Evolutionary conservation across 495 filamentous ascomycete genomes (phyloP), one percentile per base, ranked within the genome.

Genomic region (Echria macrotheca): DNA sequence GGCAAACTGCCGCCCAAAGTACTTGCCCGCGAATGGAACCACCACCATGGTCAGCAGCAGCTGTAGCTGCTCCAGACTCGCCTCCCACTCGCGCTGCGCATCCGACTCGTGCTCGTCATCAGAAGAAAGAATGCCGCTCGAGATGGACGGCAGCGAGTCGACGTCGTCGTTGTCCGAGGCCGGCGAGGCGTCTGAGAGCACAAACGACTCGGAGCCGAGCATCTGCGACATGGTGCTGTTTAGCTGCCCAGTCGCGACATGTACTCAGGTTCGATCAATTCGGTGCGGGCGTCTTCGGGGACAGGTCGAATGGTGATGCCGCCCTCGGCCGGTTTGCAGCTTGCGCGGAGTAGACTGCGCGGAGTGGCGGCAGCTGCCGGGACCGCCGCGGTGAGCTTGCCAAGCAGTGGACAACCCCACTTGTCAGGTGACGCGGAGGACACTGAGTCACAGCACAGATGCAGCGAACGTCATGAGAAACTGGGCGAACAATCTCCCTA

Each of bases 61-160:
- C 74, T 98, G 88, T 38, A 97, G 68, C 68, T 98, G 93, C 69
- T 95, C 86, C 54, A 98, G 68, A 56, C 84, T 90, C 59, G 89
- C 88, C 54, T 87, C 83, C 93, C 93, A 98, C 66, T 98, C 91
- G 15, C 75, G 77, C 65, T 98, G 91, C 14, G 93, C 93, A 60
- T 95, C 89, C 22, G 82, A 85, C 54, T 82, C 71, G 12, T 73
- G 66, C 0, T 81, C 73, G n/a, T 74, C 69, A 0, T 80, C 74
- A 38, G 74, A 73, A 46, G 74, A 70, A 44, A 83, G 81, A 28
- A 73, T 71, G 22, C 77, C 71, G 54, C 80, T 84, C 28, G 82
- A 77, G 49, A 82, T 78, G 38, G 87, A 91, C 28, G 88, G 85
- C 2, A 94, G 77, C 11, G 87, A 93, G 52, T 87, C 85, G 59